These are phyloP conservation scores for Metschnikowia lochheadii DNA, from an alignment of 805 yeast species.

Conservation along the genomic window DNA sequence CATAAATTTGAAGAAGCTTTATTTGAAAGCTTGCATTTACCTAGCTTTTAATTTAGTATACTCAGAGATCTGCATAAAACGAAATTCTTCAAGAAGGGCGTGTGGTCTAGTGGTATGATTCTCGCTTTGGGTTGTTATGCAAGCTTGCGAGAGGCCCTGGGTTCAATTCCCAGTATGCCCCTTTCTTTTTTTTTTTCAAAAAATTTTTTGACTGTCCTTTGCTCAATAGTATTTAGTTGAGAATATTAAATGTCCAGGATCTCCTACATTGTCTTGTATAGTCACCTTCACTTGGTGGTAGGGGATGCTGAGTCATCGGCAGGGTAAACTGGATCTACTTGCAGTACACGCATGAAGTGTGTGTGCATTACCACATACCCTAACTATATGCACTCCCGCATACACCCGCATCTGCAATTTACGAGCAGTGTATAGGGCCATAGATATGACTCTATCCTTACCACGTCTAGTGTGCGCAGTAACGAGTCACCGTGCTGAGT, in stretches of 20 bases:
- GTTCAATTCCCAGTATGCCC: conserved; percentile 56
- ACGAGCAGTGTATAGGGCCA: not conserved
- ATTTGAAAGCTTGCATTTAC: too few relatives aligned
- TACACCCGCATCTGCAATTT: not conserved
- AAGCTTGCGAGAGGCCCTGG: conserved; percentile 56
- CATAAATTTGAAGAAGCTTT: too few relatives aligned
- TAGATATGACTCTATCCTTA: not conserved
- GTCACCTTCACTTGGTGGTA: not conserved
- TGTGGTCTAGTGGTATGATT: conserved; percentile 21
- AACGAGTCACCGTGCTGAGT: not conserved
- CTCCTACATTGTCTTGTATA: too few relatives aligned
- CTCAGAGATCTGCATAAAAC: not conserved
- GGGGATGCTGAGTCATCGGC: not conserved
- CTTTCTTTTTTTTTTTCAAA: conserved; percentile 13
- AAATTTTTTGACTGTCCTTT: too few relatives aligned
- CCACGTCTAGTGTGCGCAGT: not conserved
- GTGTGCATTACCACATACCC: not conserved
- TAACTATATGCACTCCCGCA: not conserved
- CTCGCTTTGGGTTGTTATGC: conserved; percentile 14
- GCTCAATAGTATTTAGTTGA: too few relatives aligned
- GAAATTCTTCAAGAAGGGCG: conserved; percentile 8
- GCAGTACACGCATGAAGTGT: not conserved
- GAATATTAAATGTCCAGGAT: too few relatives aligned
- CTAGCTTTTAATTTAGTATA: too few relatives aligned
- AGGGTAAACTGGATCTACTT: not conserved